These are phyloP conservation scores for Pichia cabralensis DNA, from an alignment of 805 yeast species.

Conservation along the genomic window DNA sequence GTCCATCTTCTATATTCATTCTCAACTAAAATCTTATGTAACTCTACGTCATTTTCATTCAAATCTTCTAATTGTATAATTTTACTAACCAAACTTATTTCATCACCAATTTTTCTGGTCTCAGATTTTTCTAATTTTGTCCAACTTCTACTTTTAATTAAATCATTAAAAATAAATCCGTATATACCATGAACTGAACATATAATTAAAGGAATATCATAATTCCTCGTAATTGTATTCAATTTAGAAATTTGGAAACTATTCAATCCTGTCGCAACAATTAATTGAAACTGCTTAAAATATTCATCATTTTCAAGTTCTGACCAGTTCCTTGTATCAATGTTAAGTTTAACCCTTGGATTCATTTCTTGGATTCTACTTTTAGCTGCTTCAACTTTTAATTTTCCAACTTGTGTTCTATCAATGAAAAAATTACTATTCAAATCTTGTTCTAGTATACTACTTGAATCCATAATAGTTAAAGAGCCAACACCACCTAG, in stretches of 20 bases:
- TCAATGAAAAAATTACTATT: conserved; percentile 67
- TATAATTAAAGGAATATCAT: conserved; percentile 56
- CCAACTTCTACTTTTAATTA: conserved; percentile 50
- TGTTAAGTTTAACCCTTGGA: conserved; percentile 54
- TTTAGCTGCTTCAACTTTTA: conserved; percentile 44
- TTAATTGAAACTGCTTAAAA: conserved; percentile 50
- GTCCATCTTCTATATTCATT: conserved; percentile 30
- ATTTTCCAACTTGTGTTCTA: conserved; percentile 43
- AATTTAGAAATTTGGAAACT: conserved; percentile 33
- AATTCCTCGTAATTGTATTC: conserved; percentile 46
- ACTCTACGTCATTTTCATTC: conserved; percentile 25
- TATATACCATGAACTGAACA: conserved; percentile 69
- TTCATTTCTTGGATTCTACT: conserved; percentile 62
- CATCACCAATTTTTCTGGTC: conserved; percentile 44
- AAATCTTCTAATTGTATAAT: conserved; percentile 29
- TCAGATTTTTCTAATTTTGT: conserved; percentile 43
- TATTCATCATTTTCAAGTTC: conserved; percentile 23
- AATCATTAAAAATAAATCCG: conserved; percentile 75
- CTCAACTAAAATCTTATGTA: conserved; percentile 30
- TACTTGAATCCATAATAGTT: conserved; percentile 53
- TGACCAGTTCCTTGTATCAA: conserved; percentile 9
- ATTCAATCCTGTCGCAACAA: conserved; percentile 63
- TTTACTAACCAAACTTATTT: conserved; percentile 32
- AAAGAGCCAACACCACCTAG: conserved; percentile 81
- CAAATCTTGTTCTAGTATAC: conserved; percentile 48